Evolutionary conservation across 2,329 filamentous ascomycete species (phyloP).

Genomic region (Albophoma yamanashiensis): DNA sequence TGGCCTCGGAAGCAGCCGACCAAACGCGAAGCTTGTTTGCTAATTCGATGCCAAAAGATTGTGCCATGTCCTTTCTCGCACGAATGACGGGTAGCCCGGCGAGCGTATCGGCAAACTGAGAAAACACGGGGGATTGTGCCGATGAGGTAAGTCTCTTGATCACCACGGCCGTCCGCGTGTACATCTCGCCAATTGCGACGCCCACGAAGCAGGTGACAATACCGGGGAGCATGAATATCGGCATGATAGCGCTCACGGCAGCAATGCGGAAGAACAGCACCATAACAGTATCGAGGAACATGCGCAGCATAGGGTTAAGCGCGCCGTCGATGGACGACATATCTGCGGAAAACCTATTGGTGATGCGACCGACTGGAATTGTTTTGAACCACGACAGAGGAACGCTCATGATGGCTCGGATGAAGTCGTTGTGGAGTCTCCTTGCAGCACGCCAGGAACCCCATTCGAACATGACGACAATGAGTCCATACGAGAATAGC

Average conservation of each 20-base stretch:
- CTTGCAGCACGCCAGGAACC: slow-evolving; percentile 47
- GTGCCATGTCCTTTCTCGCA: slow-evolving; percentile 35
- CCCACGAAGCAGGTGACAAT: slow-evolving; percentile 33
- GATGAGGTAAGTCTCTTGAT: slow-evolving; percentile 34
- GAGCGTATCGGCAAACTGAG: slow-evolving; percentile 43
- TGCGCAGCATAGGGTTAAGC: slow-evolving; percentile 33
- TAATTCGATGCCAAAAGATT: slow-evolving; percentile 36
- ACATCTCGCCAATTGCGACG: slow-evolving; percentile 36
- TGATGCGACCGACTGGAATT: slow-evolving; percentile 39
- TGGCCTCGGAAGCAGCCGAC: slow-evolving; percentile 35
- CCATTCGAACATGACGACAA: slow-evolving; percentile 38
- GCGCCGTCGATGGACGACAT: slow-evolving; percentile 43
- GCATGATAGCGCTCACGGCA: slow-evolving; percentile 39
- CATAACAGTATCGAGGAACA: slow-evolving; percentile 29
- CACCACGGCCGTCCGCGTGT: slow-evolving; percentile 36
- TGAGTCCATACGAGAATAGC: slow-evolving; percentile 28
- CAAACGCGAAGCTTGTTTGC: slow-evolving; percentile 37
- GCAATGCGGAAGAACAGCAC: slow-evolving; percentile 34
- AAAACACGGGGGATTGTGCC: slow-evolving; percentile 42
- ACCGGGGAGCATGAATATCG: slow-evolving; percentile 37
- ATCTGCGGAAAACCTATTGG: slow-evolving; percentile 46
- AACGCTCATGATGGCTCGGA: slow-evolving; percentile 40
- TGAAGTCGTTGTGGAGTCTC: slow-evolving; percentile 40
- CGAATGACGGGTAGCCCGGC: slow-evolving; percentile 41
- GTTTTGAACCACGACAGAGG: slow-evolving; percentile 47